Percentiles rank a stretch among this genome's conserved stretches.
Conservation (phyloP, 2,329 filamentous ascomycete species). For the Byssochlamys sp. region DNA sequence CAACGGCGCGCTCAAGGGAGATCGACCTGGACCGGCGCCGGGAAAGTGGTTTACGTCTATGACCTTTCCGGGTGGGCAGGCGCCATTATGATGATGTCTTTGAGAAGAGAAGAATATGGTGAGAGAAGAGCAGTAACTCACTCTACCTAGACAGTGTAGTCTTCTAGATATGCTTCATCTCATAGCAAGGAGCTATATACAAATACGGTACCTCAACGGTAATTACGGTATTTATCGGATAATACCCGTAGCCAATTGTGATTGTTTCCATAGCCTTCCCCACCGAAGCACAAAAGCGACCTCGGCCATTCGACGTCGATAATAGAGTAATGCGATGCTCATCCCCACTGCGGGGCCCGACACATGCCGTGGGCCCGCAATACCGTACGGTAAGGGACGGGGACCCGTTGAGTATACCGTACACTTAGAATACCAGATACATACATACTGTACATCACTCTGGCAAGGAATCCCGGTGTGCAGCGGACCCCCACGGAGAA, state of each 20-base stretch:
- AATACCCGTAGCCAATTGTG: not conserved
- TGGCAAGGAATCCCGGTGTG: not conserved
- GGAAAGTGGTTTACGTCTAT: no score
- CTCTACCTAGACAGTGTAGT: not conserved
- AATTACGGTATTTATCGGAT: not conserved
- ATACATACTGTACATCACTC: no score
- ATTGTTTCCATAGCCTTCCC: not conserved
- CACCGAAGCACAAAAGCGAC: not conserved
- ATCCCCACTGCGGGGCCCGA: not conserved
- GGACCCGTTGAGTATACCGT: not conserved
- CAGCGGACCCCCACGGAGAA: not conserved
- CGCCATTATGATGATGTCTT: not conserved
- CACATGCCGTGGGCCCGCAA: not conserved
- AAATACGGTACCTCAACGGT: not conserved
- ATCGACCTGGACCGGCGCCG: not conserved
- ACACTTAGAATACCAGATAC: not conserved
- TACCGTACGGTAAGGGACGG: not conserved
- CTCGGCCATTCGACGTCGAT: not conserved
- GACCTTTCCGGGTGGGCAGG: no score
- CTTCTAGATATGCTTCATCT: not conserved
- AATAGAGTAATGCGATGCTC: not conserved
- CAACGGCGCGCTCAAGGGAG: not conserved
- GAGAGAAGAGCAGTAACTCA: not conserved
- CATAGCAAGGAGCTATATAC: not conserved
- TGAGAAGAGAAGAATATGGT: not conserved